These are phyloP conservation scores for Trichoderma pleuroti DNA, from an alignment of 2,329 filamentous ascomycete genomes.

Conservation along the genomic window DNA sequence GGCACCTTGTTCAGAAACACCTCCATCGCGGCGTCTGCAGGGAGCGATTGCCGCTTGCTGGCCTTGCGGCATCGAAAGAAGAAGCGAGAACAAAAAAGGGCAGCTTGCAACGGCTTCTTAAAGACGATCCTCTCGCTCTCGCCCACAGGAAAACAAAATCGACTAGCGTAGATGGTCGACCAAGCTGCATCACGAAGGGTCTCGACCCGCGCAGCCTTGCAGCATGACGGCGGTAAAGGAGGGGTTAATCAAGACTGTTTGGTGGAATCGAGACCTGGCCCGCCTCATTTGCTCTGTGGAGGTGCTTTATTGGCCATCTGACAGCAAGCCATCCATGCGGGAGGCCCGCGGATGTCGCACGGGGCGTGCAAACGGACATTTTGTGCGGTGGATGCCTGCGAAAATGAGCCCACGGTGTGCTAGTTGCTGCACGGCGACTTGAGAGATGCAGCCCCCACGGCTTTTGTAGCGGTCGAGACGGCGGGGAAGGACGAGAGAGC, in stretches of 20 bases:
- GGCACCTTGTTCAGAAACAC: slow-evolving; percentile 45
- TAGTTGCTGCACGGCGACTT: background rate
- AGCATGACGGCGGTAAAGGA: background rate
- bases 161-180: slow-evolving; percentile 1
- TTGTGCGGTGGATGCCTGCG: background rate
- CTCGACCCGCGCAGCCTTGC: background rate
- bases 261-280: background rate
- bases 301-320: background rate
- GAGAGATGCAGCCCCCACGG: background rate
- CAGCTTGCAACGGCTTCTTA: background rate
- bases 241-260: slow-evolving; percentile 1
- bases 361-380: background rate
- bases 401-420: background rate
- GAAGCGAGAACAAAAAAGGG: background rate
- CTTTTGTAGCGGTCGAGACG: background rate
- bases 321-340: background rate
- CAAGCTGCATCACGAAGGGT: background rate
- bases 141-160: background rate
- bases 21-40: slow-evolving; percentile 39
- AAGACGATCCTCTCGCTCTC: background rate
- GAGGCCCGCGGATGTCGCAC: background rate
- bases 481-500: background rate
- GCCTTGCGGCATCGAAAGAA: background rate
- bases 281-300: background rate
- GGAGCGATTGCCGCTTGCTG: background rate